phyloP scores from a whole-genome alignment of 805 yeast genomes.

The Starmerella scarabaei region DNA sequence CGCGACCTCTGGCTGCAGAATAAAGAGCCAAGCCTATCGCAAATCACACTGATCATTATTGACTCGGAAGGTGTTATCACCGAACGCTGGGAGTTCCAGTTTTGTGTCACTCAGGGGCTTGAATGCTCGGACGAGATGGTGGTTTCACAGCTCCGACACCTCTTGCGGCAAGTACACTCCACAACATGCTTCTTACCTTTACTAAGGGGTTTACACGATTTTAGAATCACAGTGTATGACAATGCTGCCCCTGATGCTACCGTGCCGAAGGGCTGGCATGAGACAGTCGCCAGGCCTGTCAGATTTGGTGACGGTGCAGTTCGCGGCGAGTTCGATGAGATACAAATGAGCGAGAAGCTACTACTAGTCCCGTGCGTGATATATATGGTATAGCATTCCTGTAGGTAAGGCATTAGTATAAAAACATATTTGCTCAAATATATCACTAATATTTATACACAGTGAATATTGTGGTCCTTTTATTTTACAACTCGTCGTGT shows the following conservation, averaged over 20 bases:
- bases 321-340: slow-evolving; percentile 53
- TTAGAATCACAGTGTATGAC: slow-evolving; percentile 74
- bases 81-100: slow-evolving; percentile 78
- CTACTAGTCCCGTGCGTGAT: background rate
- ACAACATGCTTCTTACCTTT: slow-evolving; percentile 76
- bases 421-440: no score
- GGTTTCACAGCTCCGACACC: slow-evolving; percentile 68
- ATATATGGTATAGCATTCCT: no score
- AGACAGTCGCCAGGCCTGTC: slow-evolving; percentile 45
- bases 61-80: slow-evolving; percentile 52
- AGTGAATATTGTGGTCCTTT: no score
- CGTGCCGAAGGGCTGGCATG: slow-evolving; percentile 77
- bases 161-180: slow-evolving; percentile 79
- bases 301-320: no score
- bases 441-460: no score
- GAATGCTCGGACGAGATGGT: slow-evolving; percentile 31
- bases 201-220: slow-evolving; percentile 53
- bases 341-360: slow-evolving; percentile 35
- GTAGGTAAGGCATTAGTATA: no score
- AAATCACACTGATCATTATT: slow-evolving; percentile 51
- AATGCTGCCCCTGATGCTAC: slow-evolving; percentile 30
- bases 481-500: slow-evolving; percentile 17
- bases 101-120: slow-evolving; percentile 14
- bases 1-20: slow-evolving; percentile 46
- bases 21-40: slow-evolving; percentile 50